Base-by-base conservation (phyloP, 805 yeast species). In the Starmera quercuum region DNA sequence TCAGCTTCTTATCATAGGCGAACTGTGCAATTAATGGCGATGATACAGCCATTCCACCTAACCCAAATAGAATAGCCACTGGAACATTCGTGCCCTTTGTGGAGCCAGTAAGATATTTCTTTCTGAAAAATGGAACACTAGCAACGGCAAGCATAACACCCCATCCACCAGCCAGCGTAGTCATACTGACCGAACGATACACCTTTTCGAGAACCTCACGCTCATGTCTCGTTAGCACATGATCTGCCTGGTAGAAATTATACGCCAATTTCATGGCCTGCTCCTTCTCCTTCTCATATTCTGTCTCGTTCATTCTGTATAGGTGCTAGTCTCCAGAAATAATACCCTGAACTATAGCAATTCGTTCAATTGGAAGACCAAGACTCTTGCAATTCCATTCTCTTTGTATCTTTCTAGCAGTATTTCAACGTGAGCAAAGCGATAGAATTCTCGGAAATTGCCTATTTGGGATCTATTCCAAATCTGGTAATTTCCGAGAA, bases 231-330 rank as follows among this genome's bases (percentile, higher is more conserved):
- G 58, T 60, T 27, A 75, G 47, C 5, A 41, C 48, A 24, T 63
- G 66, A 40, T 75, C 82, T 25, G 59, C 60, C 26, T 71, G 70
- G 40, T 73, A 70, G 46, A 75, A 72, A 20, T 58, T 53, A 34
- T 66, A 51, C n/a, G n/a, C n/a, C n/a, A n/a, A n/a, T n/a, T n/a
- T n/a, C n/a, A n/a, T n/a, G n/a, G n/a, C n/a, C n/a, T n/a, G n/a
- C n/a, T n/a, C n/a, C n/a, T n/a, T n/a, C n/a, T n/a, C n/a, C n/a
- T n/a, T n/a, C n/a, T n/a, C n/a, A n/a, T n/a, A n/a, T n/a, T n/a
- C n/a, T n/a, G n/a, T n/a, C n/a, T n/a, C n/a, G n/a, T n/a, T n/a
- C n/a, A n/a, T n/a, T n/a, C n/a, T n/a, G n/a, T n/a, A n/a, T n/a
- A n/a, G n/a, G n/a, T n/a, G n/a, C n/a, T n/a, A n/a, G n/a, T n/a